Percentiles rank a stretch among this genome's conserved stretches.
Conservation (phyloP, 2,329 filamentous ascomycete genomes). For the Aspergillus floridensis region DNA sequence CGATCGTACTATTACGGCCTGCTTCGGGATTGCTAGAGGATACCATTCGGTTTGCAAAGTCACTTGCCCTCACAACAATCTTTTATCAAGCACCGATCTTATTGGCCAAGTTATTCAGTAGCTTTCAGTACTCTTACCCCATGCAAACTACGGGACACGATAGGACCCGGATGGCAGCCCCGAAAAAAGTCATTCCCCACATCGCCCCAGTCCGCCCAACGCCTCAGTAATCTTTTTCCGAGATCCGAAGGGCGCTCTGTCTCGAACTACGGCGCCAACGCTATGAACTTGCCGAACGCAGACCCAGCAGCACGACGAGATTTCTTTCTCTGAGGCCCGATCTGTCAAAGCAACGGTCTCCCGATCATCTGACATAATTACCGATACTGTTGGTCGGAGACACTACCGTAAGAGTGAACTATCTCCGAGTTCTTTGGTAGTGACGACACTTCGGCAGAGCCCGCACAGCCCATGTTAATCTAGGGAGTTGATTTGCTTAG, state of each 20-base stretch:
- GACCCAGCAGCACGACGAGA: neutral
- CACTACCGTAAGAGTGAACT: neutral
- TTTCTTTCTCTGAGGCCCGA: neutral
- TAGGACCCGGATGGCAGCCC: neutral
- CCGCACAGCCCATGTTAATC: neutral
- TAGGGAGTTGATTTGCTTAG: neutral
- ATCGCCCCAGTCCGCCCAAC: neutral
- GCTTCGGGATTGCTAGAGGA: too few relatives aligned
- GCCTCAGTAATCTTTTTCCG: neutral
- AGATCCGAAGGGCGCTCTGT: neutral
- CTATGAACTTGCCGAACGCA: neutral
- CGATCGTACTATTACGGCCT: neutral
- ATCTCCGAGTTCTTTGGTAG: neutral
- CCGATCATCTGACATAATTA: neutral
- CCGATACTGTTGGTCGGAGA: neutral
- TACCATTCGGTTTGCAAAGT: too few relatives aligned
- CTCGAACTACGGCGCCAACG: neutral
- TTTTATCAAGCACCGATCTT: too few relatives aligned
- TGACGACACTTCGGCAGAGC: neutral
- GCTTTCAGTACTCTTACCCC: neutral
- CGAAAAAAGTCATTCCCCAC: neutral
- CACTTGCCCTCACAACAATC: too few relatives aligned
- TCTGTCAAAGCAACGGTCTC: neutral
- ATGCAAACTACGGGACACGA: neutral
- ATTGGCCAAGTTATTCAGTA: neutral